Evolutionary conservation across 768 basidiomycete genomes (phyloP).

Genomic region (Termitomyces sp.): DNA sequence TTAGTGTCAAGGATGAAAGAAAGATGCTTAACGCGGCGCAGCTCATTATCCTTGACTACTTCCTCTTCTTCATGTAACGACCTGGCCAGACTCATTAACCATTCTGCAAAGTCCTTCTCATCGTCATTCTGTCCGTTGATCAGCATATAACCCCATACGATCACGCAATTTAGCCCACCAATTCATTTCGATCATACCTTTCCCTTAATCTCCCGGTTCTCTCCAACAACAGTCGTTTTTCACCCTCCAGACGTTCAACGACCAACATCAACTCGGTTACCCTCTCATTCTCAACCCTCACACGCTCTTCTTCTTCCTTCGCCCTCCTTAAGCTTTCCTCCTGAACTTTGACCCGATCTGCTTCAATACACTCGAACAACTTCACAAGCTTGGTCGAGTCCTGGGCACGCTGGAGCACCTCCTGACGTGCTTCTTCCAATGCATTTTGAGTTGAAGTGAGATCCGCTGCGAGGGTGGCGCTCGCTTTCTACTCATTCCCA

Average conservation of each 20-base stretch:
- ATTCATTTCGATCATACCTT: constrained; percentile 21
- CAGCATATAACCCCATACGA: background rate
- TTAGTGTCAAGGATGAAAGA: background rate
- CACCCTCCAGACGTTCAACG: constrained; percentile 14
- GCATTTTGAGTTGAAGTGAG: constrained; percentile 21
- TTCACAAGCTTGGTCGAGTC: constrained; percentile 15
- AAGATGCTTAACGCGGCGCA: constrained; percentile 38
- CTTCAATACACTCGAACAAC: constrained; percentile 6
- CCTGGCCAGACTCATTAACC: constrained; percentile 26
- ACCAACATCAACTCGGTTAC: constrained; percentile 12
- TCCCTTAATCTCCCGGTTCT: constrained; percentile 13
- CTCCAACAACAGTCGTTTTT: constrained; percentile 21
- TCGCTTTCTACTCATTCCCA: constrained; percentile 19
- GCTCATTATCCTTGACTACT: constrained; percentile 27
- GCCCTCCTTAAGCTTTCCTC: constrained; percentile 7
- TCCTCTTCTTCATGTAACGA: constrained; percentile 21
- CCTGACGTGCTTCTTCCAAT: constrained; percentile 28
- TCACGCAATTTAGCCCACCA: constrained; percentile 29
- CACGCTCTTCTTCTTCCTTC: constrained; percentile 9
- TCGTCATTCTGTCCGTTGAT: background rate
- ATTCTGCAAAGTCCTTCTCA: background rate
- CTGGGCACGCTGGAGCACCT: constrained; percentile 11
- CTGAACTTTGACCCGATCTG: constrained; percentile 9
- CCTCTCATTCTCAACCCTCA: constrained; percentile 8
- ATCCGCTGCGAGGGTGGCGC: constrained; percentile 29